Base-by-base conservation (phyloP, 768 basidiomycete genomes). In the Termitomyces sp. region DNA sequence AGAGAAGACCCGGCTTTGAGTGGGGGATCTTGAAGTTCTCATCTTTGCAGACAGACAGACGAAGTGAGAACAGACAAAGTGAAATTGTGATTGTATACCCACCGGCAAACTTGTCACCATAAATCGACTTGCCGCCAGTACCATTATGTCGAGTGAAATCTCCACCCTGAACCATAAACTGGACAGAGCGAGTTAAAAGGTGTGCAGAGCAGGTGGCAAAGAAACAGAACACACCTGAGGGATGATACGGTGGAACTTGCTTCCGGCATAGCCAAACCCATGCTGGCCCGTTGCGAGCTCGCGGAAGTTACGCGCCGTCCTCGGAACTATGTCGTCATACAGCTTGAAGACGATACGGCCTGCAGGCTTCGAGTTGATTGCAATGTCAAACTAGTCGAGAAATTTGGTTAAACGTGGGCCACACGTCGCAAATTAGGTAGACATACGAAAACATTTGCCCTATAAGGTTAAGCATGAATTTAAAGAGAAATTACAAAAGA, bases 141-240 rank as follows among this genome's bases (percentile, higher is more conserved):
- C 89, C 89, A 60, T 92, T 82, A 60, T 82, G 77, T 10, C 73
- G 67, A 31, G 89, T 91, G 71, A 93, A 92, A 73, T 95, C 92
- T 25, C 92, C 92, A 25, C 90, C 92, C 69, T 93, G 92, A 45
- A 89, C 70, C 91, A 93, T 93, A 75, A 90, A 91, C 82, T 82
- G 57, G 8, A 59, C 12, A 19, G 23, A 31, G 31, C 34, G n/a
- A 43, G 27, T 51, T 51, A 7, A 14, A 14, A 51, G 17, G 17
- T 19, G 6, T 4, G n/a, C 25, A 55, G 12, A 46, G 35, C 19
- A 17, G 6, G 25, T 41, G 27, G 12, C 40, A n/a, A 35, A 21
- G 27, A 19, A 21, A 31, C 7, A 50, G 12, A 5, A 72, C 81
- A 31, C 45, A 85, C 86, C 60, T 78, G 69, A 40, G 88, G 87